Evolutionary conservation across 371 early-diverging fungal genomes (phyloP), one percentile per base, ranked within the genome.

Genomic region (Lichtheimia corymbifera): DNA sequence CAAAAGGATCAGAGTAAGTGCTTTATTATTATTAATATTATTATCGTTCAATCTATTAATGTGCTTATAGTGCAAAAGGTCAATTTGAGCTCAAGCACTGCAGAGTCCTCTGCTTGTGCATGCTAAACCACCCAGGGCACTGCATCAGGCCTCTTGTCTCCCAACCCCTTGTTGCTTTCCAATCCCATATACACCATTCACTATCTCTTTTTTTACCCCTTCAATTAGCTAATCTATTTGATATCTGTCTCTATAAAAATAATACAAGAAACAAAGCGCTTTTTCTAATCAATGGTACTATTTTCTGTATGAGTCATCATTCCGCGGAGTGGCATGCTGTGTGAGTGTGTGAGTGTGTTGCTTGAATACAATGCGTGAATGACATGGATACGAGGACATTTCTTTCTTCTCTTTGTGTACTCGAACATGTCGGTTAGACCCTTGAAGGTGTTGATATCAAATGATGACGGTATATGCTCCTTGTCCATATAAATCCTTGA

Each of bases 1-100:
- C 61, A 71, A 18, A 79, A 79, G 43, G 73, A 71, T 28, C 72
- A 71, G 64, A 73, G 79, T 79, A 67, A 63, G 71, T 49, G 40
- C 14, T 20, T 43, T 30, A 24, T 43, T 25, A 5, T 17, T 4
- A 28, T 9, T 17, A 35, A 14, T 13, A 14, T 14, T 3, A 18
- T 15, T 15, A 7, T 28, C 27, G 1, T 56, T 43, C 35, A 35
- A 7, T 9, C 11, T 6, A 11, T 35, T 35, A 35, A 35, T 18
- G 25, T 35, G 28, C 43, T 51, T 20, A 5, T 67, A 72, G 76
- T 72, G 73, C 73, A 72, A 71, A 76, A 76, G 59, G 57, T 76
- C 20, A 68, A 73, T 41, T 64, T 76, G 14, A 54, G 61, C 28
- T 62, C 65, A 58, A 42, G 45, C 43, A 24, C 52, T 42, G 44